A percentile compares a stretch with the other conserved stretches of the same genome.
These are phyloP conservation scores for Fusarium lateritium DNA, from an alignment of 2,329 filamentous ascomycete genomes.

Conservation along the genomic window DNA sequence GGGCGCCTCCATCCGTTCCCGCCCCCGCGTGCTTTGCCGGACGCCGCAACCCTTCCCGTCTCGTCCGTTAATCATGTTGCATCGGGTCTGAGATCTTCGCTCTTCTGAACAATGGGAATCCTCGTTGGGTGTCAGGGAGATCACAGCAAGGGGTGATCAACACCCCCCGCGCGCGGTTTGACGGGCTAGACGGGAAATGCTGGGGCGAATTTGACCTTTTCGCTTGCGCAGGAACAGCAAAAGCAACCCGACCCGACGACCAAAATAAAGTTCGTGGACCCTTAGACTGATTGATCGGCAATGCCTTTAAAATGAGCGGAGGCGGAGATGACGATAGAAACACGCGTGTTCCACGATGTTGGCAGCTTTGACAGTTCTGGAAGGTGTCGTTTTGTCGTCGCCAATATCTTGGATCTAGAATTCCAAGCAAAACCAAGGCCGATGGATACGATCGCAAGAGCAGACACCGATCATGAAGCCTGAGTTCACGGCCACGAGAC, in stretches of 20 bases:
- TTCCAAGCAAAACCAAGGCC: background rate
- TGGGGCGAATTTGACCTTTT: conserved; percentile 29
- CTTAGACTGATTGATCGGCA: conserved; percentile 30
- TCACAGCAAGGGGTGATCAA: conserved; percentile 31
- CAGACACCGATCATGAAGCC: conserved; percentile 26
- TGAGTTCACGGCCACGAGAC: conserved; percentile 24
- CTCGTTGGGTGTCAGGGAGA: conserved; percentile 19
- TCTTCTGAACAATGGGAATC: conserved; percentile 25
- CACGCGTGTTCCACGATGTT: background rate
- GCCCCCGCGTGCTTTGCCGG: conserved; percentile 41
- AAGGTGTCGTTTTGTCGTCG: background rate
- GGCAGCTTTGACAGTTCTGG: background rate
- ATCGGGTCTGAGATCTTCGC: conserved; percentile 39
- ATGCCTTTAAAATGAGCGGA: conserved; percentile 10
- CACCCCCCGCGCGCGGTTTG: conserved; percentile 20
- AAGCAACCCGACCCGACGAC: conserved; percentile 4
- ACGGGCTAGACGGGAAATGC: conserved; percentile 9
- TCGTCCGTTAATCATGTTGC: conserved; percentile 30
- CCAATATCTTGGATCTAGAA: background rate
- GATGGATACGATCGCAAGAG: background rate
- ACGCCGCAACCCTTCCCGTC: conserved; percentile 36
- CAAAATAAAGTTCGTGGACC: conserved; percentile 33
- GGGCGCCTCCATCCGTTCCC: conserved; percentile 21
- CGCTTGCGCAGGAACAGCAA: conserved; percentile 43
- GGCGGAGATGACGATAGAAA: background rate